Evolutionary conservation across 202 grass and related monocot species (phyloP), one percentile per base, ranked within the genome.

Genomic region (Panicum hallii): DNA sequence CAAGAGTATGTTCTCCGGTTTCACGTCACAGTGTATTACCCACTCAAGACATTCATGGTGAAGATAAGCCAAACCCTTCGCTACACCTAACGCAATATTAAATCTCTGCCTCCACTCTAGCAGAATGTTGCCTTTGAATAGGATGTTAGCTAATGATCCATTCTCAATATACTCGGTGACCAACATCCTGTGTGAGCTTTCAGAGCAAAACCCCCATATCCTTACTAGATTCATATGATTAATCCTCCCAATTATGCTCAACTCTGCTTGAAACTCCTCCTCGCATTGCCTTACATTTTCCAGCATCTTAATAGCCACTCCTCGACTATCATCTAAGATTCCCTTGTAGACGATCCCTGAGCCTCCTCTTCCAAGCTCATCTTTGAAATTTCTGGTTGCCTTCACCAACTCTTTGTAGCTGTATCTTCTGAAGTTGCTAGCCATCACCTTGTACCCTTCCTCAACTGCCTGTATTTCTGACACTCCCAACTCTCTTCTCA

Each of bases 41-140:
- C 86, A 88, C 69, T 88, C 80, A 5, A 88, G 62, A 70, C 86
- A 88, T 71, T 81, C 88, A 45, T 89, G 82, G 68, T 85, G 81
- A 84, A 86, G 88, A 54, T 89, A 87, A n/a, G 85, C 78, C 32
- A 87, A 67, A 11, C 85, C 85, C 60, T 83, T 88, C 9, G 70
- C 79, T 20, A 83, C 50, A 54, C 86, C 80, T 38, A 82, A 6
- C 14, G 72, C 81, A 26, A 83, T 83, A 38, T 83, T 57, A 70
- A 60, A 83, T 56, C 80, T 89, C 45, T 87, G 78, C 49, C 58
- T 74, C 85, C 85, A 83, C n/a, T 43, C 42, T 50, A 89, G 56
- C 41, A 89, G 57, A 46, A 67, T 49, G 16, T n/a, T 40, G 4
- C 70, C 30, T 3, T 75, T 72, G 38, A 82, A 87, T 36, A 87